phyloP scores from a whole-genome alignment of 2,329 filamentous ascomycete species.

The Botrytis aclada region DNA sequence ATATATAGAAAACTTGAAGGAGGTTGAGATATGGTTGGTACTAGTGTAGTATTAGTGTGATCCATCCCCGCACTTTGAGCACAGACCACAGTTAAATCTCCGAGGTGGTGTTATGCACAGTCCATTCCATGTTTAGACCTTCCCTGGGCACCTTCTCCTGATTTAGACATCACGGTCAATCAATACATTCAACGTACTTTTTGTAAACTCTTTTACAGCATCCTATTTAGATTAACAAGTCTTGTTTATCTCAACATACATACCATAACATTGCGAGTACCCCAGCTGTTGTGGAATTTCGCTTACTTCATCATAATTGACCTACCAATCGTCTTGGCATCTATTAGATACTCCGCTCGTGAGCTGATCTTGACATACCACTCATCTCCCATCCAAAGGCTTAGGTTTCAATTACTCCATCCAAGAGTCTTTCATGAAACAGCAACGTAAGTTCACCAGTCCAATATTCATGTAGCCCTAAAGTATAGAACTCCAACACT shows the following conservation, averaged over 20 bases:
- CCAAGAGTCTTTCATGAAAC: neutral
- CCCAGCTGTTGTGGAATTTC: too few species aligned
- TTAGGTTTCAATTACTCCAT: neutral
- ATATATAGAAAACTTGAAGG: neutral
- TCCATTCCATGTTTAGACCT: neutral
- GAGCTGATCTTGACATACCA: neutral
- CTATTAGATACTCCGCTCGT: neutral
- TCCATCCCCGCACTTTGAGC: neutral
- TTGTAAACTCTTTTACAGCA: neutral
- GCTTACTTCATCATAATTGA: neutral
- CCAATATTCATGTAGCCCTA: neutral
- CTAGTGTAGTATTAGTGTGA: neutral
- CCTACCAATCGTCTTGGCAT: neutral
- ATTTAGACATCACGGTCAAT: neutral
- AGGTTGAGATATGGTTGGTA: neutral
- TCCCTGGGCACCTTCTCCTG: neutral
- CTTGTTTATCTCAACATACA: neutral
- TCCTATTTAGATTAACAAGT: accelerated
- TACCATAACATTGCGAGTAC: neutral
- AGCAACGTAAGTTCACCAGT: neutral
- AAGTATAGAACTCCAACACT: neutral
- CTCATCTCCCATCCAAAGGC: neutral
- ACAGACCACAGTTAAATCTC: neutral
- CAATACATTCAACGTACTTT: neutral
- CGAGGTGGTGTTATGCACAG: neutral